A percentile compares a stretch with the other conserved stretches of the same genome.
Evolutionary conservation across 2,329 filamentous ascomycete species (phyloP).

Genomic region (Elsinoe batatas): DNA sequence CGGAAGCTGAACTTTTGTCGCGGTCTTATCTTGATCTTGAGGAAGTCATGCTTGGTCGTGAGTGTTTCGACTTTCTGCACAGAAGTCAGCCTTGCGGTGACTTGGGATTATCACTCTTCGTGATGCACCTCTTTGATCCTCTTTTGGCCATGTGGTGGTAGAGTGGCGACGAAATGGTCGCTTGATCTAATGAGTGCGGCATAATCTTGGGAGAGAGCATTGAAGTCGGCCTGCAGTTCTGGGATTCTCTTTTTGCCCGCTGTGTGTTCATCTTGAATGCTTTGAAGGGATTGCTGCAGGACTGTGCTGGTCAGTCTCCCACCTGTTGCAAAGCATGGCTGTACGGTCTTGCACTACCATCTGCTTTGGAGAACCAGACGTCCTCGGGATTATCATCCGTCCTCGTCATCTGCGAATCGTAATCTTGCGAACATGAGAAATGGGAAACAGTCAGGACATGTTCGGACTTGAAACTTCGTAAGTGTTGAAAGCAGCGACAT

Average conservation of each 20-base stretch:
- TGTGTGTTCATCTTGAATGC: too few relatives aligned
- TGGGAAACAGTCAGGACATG: background rate
- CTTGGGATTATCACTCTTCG: too few relatives aligned
- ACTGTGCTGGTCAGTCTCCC: too few relatives aligned
- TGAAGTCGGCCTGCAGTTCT: background rate
- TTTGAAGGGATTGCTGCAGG: too few relatives aligned
- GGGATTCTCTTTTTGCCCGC: too few relatives aligned
- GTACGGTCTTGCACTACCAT: background rate
- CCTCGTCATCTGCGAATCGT: background rate
- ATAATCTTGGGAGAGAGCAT: background rate
- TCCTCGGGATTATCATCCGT: background rate
- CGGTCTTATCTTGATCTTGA: constrained; percentile 48
- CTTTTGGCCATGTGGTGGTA: constrained; percentile 1
- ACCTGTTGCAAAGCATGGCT: background rate
- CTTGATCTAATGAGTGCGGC: background rate
- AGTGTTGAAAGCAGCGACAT: background rate
- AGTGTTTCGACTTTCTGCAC: background rate
- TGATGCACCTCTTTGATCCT: background rate
- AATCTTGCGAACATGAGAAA: background rate
- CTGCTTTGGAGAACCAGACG: background rate
- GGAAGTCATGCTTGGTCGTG: background rate
- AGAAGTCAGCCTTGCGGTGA: too few relatives aligned
- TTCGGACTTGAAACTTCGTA: background rate
- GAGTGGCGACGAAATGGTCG: background rate
- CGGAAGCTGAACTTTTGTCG: constrained; percentile 58